phyloP scores from a whole-genome alignment of 1,139 yeast genomes.

The Pichia sp. region DNA sequence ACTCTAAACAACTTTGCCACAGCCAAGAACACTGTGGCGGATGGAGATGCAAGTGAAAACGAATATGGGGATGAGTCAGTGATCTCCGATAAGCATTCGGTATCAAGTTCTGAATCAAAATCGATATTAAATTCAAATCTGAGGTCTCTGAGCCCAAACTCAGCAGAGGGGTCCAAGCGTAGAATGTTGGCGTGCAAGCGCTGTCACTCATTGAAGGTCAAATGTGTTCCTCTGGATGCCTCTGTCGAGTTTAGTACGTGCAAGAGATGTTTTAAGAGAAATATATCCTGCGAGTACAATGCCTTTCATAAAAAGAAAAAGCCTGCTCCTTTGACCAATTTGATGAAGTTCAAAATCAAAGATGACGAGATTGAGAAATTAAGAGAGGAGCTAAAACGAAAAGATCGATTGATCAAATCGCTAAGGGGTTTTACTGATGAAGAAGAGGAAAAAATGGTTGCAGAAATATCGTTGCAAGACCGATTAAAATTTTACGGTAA shows the following conservation, averaged over 20 bases:
- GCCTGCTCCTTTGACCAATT: slow-evolving; percentile 18
- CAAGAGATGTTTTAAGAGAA: slow-evolving; percentile 63
- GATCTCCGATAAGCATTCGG: neutral
- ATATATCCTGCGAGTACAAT: slow-evolving; percentile 65
- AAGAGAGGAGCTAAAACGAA: slow-evolving; percentile 17
- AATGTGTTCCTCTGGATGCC: slow-evolving; percentile 71
- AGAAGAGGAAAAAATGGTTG: slow-evolving; percentile 9
- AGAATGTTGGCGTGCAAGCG: slow-evolving; percentile 68
- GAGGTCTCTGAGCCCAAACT: neutral
- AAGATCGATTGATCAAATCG: slow-evolving; percentile 17
- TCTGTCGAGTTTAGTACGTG: slow-evolving; percentile 60
- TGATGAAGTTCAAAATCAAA: slow-evolving; percentile 14
- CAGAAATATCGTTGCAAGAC: slow-evolving; percentile 8
- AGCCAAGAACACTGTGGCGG: neutral
- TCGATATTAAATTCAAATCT: neutral
- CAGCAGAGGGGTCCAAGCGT: slow-evolving; percentile 24
- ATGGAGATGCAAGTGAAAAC: slow-evolving; percentile 1
- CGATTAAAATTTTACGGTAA: slow-evolving; percentile 13
- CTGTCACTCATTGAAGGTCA: slow-evolving; percentile 77
- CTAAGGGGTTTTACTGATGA: slow-evolving; percentile 16
- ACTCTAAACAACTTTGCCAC: neutral
- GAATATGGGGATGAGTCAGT: slow-evolving; percentile 2
- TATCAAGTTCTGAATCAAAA: neutral
- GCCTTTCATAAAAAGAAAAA: slow-evolving; percentile 53
- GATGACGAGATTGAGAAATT: slow-evolving; percentile 16